These are phyloP conservation scores for Euphorbia lathyris DNA, from an alignment of 345 rosid species.

Conservation along the genomic window DNA sequence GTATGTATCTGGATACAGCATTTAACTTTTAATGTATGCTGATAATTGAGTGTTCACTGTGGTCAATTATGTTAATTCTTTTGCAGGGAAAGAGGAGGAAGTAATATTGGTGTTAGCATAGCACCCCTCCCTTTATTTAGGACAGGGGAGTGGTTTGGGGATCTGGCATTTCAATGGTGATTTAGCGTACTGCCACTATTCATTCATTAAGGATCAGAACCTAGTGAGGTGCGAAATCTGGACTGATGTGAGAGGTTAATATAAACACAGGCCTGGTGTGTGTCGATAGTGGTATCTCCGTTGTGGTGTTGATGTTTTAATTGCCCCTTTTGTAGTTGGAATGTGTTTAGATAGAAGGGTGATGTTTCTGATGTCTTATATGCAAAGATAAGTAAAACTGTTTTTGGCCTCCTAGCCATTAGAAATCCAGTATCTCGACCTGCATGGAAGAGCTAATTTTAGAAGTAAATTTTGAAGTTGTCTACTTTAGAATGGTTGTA, in stretches of 20 bases:
- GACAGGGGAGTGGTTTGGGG: neutral
- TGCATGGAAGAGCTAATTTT: too few species aligned
- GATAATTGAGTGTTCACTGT: neutral
- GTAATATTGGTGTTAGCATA: conserved; percentile 10
- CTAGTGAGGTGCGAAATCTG: neutral
- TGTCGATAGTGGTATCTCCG: too few species aligned
- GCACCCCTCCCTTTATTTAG: neutral
- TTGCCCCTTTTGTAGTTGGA: too few species aligned
- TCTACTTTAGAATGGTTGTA: too few species aligned
- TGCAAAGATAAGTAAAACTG: too few species aligned
- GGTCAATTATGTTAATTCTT: neutral
- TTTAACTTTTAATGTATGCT: neutral
- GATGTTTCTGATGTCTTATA: too few species aligned
- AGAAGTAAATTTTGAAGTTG: too few species aligned
- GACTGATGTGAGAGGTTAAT: neutral
- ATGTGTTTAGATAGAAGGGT: too few species aligned
- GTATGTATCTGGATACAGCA: conserved; percentile 28
- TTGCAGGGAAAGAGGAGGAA: conserved; percentile 74
- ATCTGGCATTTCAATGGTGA: neutral
- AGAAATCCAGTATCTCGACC: too few species aligned
- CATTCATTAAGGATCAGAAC: neutral
- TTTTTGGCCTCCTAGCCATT: too few species aligned
- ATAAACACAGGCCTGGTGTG: too few species aligned
- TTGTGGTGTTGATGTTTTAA: too few species aligned
- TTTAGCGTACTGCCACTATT: neutral